Evolutionary conservation across 2,329 filamentous ascomycete species (phyloP).

Genomic region (Drechslerella dactyloides): DNA sequence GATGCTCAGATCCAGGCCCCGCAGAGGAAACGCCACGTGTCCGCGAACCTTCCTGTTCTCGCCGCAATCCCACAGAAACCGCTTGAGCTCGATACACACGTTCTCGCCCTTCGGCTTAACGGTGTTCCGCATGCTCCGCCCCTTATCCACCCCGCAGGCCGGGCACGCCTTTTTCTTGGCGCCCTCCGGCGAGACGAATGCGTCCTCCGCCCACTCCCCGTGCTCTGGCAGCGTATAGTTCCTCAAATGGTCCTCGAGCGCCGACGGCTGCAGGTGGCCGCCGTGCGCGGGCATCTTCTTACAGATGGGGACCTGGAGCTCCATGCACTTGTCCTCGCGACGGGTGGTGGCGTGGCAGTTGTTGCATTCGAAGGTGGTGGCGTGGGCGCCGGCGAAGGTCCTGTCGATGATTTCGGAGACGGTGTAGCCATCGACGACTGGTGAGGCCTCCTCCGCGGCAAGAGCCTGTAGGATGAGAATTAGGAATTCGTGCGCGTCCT

Average conservation of each 20-base stretch:
- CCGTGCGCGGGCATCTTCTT: constrained; percentile 25
- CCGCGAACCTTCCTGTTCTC: constrained; percentile 43
- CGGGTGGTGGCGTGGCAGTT: constrained; percentile 34
- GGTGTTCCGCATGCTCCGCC: constrained; percentile 37
- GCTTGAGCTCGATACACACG: constrained; percentile 40
- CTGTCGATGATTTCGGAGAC: constrained; percentile 36
- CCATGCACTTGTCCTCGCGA: constrained; percentile 41
- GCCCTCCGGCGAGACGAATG: constrained; percentile 14
- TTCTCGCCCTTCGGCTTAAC: constrained; percentile 34
- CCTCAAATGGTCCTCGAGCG: constrained; percentile 16
- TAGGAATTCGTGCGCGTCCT: constrained; percentile 46
- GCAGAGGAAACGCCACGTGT: constrained; percentile 34
- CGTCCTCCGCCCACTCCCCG: constrained; percentile 32
- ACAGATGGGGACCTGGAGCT: constrained; percentile 43
- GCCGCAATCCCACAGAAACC: constrained; percentile 38
- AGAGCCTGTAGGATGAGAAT: constrained; percentile 37
- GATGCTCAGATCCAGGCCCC: constrained; percentile 18
- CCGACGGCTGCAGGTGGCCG: constrained; percentile 14
- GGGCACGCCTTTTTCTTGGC: constrained; percentile 25
- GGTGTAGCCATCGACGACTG: constrained; percentile 31
- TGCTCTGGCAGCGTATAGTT: constrained; percentile 34
- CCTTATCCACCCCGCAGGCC: constrained; percentile 26
- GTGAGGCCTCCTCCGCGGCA: constrained; percentile 10
- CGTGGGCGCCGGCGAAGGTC: constrained; percentile 30
- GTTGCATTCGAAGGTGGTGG: constrained; percentile 41